phyloP scores from a whole-genome alignment of 257 asterid species.

The Verbascum thapsus region DNA sequence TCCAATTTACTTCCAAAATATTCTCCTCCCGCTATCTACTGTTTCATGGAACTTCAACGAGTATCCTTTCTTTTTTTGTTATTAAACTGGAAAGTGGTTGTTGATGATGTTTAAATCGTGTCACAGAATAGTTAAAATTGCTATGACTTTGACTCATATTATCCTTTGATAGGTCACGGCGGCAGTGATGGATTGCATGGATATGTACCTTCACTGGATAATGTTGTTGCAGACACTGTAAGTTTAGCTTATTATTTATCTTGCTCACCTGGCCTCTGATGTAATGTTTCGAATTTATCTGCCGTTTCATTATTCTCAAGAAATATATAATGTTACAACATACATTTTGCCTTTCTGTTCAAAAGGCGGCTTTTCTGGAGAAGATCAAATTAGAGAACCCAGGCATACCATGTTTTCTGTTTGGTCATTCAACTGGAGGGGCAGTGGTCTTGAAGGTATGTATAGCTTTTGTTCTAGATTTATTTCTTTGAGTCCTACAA shows the following conservation, averaged over 20 bases:
- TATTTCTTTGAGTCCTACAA: not conserved
- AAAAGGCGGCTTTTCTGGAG: conserved; percentile 75
- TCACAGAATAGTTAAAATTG: conserved; percentile 8
- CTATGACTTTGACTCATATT: conserved; percentile 4
- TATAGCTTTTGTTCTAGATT: conserved; percentile 29
- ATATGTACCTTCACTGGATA: conserved; percentile 96
- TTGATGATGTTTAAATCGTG: not conserved
- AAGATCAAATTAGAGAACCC: conserved; percentile 77
- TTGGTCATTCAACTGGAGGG: conserved; percentile 99
- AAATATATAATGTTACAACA: conserved; percentile 16
- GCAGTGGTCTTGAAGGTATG: conserved; percentile 96
- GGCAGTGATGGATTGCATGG: conserved; percentile 99
- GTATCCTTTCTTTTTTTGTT: conserved; percentile 1
- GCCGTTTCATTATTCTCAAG: conserved; percentile 14
- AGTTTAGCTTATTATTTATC: conserved; percentile 33
- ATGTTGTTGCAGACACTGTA: conserved; percentile 97
- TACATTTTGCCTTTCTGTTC: conserved; percentile 23
- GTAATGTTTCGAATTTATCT: conserved; percentile 6
- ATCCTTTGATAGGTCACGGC: conserved; percentile 77
- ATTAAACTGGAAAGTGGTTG: not conserved
- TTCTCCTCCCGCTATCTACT: not conserved
- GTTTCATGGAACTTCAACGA: conserved; percentile 1
- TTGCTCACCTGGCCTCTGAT: not conserved
- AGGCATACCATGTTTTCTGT: conserved; percentile 81
- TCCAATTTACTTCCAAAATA: no score